phyloP scores from a whole-genome alignment of 1,284 basidiomycete species.

The Fomes fomentarius region DNA sequence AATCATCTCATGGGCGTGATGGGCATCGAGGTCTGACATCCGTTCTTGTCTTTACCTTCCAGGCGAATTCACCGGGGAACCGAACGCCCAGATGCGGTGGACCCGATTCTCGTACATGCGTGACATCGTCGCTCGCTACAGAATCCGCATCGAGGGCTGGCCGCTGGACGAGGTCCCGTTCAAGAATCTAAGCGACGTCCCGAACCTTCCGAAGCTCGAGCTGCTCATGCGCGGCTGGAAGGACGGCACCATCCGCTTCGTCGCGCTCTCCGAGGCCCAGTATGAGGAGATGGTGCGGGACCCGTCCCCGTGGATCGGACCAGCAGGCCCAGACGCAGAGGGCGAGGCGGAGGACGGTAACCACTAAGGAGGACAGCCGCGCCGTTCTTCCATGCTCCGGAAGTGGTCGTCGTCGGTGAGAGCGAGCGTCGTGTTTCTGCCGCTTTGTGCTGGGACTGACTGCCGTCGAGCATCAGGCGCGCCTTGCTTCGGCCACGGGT shows the following conservation, averaged over 20 bases:
- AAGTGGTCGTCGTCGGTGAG: not conserved
- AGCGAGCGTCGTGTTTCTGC: not conserved
- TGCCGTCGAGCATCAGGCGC: not conserved
- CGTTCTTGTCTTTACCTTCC: not conserved
- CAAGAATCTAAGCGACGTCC: slow-evolving; percentile 36
- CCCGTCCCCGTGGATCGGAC: slow-evolving; percentile 24
- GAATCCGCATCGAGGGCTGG: slow-evolving; percentile 36
- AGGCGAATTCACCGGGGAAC: slow-evolving; percentile 33
- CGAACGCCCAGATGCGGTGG: slow-evolving; percentile 34
- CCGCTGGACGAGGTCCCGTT: slow-evolving; percentile 35
- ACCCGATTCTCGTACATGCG: slow-evolving; percentile 29
- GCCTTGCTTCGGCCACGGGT: slow-evolving; percentile 3
- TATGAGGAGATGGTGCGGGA: slow-evolving; percentile 27
- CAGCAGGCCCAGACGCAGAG: slow-evolving; percentile 9
- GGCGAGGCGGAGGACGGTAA: not conserved
- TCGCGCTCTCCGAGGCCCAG: slow-evolving; percentile 29
- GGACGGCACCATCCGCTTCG: slow-evolving; percentile 30
- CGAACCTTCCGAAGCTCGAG: slow-evolving; percentile 36
- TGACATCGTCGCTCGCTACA: slow-evolving; percentile 34
- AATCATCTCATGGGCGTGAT: too few species aligned
- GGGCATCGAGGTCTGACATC: slow-evolving; percentile 4
- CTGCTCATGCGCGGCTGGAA: slow-evolving; percentile 30
- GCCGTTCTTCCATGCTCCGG: not conserved
- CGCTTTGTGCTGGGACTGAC: not conserved
- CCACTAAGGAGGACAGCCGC: not conserved